These are phyloP conservation scores for Neocallimastix lanati DNA, from an alignment of 192 early-diverging fungal genomes.

Conservation along the genomic window DNA sequence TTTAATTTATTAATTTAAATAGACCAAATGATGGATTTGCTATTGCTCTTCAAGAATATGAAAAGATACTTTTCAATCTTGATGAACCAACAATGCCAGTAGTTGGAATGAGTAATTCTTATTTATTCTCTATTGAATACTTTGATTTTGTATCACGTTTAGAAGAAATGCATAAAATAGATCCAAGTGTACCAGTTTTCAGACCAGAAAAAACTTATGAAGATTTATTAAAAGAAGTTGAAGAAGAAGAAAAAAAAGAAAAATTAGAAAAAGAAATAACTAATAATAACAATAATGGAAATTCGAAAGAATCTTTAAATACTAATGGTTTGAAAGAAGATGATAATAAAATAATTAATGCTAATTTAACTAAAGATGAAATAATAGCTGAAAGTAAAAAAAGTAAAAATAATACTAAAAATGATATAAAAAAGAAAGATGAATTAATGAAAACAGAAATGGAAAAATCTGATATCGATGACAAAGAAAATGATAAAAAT, in stretches of 20 bases:
- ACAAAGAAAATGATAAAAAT: no score
- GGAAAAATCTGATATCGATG: no score
- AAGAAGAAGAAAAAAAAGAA: not conserved
- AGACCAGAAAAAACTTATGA: not conserved
- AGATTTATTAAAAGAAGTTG: not conserved
- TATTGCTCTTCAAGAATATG: slow-evolving; percentile 14
- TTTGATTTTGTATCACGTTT: slow-evolving; percentile 7
- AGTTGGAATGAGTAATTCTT: slow-evolving; percentile 19
- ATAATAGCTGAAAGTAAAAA: no score
- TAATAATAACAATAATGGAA: no score
- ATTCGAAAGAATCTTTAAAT: no score
- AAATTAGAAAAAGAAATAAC: not conserved
- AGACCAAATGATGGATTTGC: slow-evolving; percentile 28
- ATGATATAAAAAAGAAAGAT: no score
- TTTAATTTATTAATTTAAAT: no score
- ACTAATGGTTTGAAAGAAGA: no score
- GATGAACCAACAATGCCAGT: slow-evolving; percentile 1
- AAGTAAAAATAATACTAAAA: no score
- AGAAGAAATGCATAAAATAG: not conserved
- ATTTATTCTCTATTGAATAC: slow-evolving; percentile 17
- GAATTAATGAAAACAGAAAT: no score
- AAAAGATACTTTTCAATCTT: slow-evolving; percentile 7
- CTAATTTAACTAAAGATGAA: no score
- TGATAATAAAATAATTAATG: no score
- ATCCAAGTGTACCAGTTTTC: not conserved